Evolutionary conservation across 2,329 filamentous ascomycete genomes (phyloP), one percentile per base, ranked within the genome.

Genomic region (Xylariaceae sp.): DNA sequence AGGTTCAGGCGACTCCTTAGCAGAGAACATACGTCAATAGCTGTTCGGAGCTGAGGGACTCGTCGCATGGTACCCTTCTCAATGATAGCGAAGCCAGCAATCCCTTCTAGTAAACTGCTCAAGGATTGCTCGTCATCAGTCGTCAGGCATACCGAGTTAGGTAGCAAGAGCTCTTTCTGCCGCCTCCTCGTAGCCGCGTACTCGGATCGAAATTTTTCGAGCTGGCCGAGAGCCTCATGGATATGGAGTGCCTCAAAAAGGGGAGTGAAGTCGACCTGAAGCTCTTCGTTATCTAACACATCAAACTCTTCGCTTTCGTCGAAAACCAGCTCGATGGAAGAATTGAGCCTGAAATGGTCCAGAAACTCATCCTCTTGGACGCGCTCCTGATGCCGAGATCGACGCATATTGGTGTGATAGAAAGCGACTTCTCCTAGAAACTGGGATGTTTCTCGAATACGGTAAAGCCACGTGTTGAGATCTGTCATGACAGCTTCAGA

Each of bases 401-500:
- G 80, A 36, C 93, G 82, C 63, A 94, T 80, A 58, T 96, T 87
- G 0, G 93, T 98, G 61, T 97, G 90, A 61, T 94, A 97, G 63
- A 98, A 94, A 4, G 93, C 91, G 6, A 98, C 88, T 64, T 98
- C 93, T 4, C 93, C 93, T 6, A 98, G 71, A 53, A 95, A 96
- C 57, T 96, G 92, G 1, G 93, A 96, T 16, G 90, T 95, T 66
- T 98, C 93, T 58, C 93, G 83, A 52, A 98, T 95, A 19, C 88
- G 84, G 61, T 86, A 98, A 8, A 98, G 75, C 93, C 93, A 98
- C 1, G 90, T 96, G 62, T 97, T 97, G 44, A 98, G 70, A 67
- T 98, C 93, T 2, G 82, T 86, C 89, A 97, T 97, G 55, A 98
- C 93, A 12, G 91, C 90, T 67, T 97, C 92, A 4, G 92, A 92